These are phyloP conservation scores for Lentinula sp. DNA, from an alignment of 768 basidiomycete genomes.

Conservation along the genomic window DNA sequence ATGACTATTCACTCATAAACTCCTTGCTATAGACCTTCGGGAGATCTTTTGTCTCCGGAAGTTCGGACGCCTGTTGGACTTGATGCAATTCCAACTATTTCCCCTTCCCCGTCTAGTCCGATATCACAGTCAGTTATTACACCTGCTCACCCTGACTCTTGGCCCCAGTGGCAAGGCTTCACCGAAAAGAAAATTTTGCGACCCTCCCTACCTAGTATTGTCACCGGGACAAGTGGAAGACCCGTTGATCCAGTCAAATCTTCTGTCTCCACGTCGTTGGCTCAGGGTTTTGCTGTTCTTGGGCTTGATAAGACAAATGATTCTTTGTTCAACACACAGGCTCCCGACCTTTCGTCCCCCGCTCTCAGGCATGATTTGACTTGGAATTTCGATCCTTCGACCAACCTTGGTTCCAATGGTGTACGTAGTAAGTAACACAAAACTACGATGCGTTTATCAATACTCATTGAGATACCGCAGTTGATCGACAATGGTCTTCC, in stretches of 20 bases:
- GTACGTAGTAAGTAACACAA: neutral
- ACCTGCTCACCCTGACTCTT: neutral
- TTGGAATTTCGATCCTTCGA: neutral
- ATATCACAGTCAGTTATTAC: neutral
- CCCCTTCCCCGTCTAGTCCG: neutral
- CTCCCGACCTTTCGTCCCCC: neutral
- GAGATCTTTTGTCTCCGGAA: neutral
- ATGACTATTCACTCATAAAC: neutral
- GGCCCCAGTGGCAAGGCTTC: neutral
- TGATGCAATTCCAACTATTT: neutral
- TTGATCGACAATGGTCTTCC: neutral
- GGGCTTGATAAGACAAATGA: neutral
- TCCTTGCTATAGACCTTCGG: neutral
- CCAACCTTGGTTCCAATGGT: neutral
- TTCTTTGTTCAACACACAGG: neutral
- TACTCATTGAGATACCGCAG: neutral
- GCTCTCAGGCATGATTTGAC: neutral
- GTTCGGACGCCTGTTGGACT: neutral
- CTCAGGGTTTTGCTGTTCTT: neutral
- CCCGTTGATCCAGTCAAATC: neutral
- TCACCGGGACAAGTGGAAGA: neutral
- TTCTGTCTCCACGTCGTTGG: neutral
- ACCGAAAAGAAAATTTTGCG: neutral
- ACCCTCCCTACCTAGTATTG: neutral
- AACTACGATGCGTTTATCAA: neutral